Evolutionary conservation across 2,329 filamentous ascomycete species (phyloP), one percentile per base, ranked within the genome.

Genomic region (Elsinoe fawcettii): DNA sequence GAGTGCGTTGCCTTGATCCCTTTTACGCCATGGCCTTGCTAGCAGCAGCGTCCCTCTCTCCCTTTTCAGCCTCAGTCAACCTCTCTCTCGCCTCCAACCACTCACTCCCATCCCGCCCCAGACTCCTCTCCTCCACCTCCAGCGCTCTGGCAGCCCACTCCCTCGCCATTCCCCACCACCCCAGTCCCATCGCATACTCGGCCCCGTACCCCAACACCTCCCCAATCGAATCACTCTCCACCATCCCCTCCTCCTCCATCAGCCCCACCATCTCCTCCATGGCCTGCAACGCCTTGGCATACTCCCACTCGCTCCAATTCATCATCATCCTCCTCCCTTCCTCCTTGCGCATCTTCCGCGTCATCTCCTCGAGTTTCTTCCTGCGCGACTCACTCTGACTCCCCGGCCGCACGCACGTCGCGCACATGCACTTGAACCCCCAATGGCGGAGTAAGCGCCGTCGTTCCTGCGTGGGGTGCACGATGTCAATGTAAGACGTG

Each of bases 371-470:
- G n/a, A 63, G 34, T 22, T 43, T 51, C 41, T 34, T 36, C 27
- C 63, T 56, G 5, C 60, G 58, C 14, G 8, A 4, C 9, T 61
- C 58, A 18, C 23, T 34, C 14, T 11, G 11, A 3, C 55, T 58
- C 12, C 63, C 62, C 2, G 51, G 18, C 22, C 65, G 62, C 7
- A 46, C 30, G 60, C 68, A 70, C 5, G 63, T 62, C 5, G 27
- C 22, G 37, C 68, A 70, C 1, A 58, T 41, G 59, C 68, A 69
- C 18, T 54, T 62, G 61, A 70, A 69, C 22, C 61, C 64, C 58
- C 67, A 68, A 43, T 62, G 58, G n/a, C 63, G 60, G 11, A 64
- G 57, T 1, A 57, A 25, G 9, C 59, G 56, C n/a, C 60, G 46
- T 27, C 55, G 55, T 27, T 46, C 49, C 16, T 44, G 60, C 58